phyloP scores from a whole-genome alignment of 1,284 basidiomycete genomes.

The Serendipita sp. region DNA sequence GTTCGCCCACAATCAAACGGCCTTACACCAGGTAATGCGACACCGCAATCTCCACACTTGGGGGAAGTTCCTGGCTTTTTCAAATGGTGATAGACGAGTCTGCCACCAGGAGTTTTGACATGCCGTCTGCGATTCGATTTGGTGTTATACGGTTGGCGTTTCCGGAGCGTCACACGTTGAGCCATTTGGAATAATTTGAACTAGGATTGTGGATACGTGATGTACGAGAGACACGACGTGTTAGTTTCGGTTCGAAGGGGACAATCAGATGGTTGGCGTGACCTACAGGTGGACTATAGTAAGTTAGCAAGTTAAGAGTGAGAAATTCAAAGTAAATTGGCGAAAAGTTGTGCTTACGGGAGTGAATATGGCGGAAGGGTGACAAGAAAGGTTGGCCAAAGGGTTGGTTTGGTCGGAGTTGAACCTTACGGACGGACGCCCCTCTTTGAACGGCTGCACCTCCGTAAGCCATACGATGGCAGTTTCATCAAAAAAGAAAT shows the following conservation, averaged over 20 bases:
- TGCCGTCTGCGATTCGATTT: slow-evolving; percentile 89
- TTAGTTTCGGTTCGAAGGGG: too few species aligned
- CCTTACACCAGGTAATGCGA: slow-evolving; percentile 81
- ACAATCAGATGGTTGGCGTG: too few species aligned
- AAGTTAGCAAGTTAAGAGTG: too few species aligned
- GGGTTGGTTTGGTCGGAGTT: too few species aligned
- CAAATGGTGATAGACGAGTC: slow-evolving; percentile 82
- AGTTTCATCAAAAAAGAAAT: too few species aligned
- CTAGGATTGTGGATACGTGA: too few species aligned
- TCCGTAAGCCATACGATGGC: too few species aligned
- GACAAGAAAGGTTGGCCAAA: background rate
- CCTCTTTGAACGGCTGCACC: too few species aligned
- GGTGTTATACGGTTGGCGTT: slow-evolving; percentile 98
- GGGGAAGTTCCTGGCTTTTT: slow-evolving; percentile 78
- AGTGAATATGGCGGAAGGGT: background rate
- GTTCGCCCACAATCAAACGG: background rate
- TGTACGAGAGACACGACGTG: too few species aligned
- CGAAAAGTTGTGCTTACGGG: background rate
- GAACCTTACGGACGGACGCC: too few species aligned
- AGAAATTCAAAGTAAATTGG: too few species aligned
- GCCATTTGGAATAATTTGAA: slow-evolving; percentile 44
- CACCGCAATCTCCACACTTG: slow-evolving; percentile 96
- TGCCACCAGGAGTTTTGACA: slow-evolving; percentile 93
- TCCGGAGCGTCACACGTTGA: slow-evolving; percentile 98
- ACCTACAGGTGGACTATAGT: too few species aligned